Evolutionary conservation across 108 stramenopile species (phyloP), one percentile per base, ranked within the genome.

Genomic region (Skeletonema costatum): DNA sequence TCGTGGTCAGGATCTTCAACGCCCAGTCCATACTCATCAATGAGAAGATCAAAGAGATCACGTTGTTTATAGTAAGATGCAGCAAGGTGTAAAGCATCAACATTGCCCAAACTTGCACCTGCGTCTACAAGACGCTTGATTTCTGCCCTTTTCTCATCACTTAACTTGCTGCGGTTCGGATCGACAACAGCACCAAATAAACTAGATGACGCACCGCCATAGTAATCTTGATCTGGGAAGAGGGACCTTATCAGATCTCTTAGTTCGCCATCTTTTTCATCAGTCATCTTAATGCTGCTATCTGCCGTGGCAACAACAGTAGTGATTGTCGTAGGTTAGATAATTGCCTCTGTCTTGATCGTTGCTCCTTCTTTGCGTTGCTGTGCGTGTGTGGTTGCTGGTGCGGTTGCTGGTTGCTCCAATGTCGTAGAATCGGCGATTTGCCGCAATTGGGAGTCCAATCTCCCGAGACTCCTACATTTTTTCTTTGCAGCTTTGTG

Each of bases 1-100:
- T 12, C 16, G 8, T 32, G n/a, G 19, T 69, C 68, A 29, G 19
- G 42, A 19, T 48, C 29, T 11, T 69, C 68, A 10, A 48, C 29
- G 32, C 53, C 32, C 51, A 70, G 39, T 6, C 69, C 69, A 46
- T 70, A 70, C 14, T 70, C 69, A 30, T 53, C 69, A 46, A 70
- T 53, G 13, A 70, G 69, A n/a, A 70, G 69, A 58, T 70, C 69
- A 21, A 70, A 70, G 16, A 70, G 35, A 70, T 70, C 69, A 13
- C 69, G 21, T 33, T 70, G 42, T n/a, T 70, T 56, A 19, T 70
- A 70, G 30, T 19, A 30, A 53, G 50, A 32, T 29, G 69, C 32
- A 67, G 69, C 41, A 58, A 53, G 48, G 33, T 53, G 69, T 10
- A 75, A 30, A 1, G 74, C 74, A 56, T 75, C 53, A 14, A 75